phyloP scores from a whole-genome alignment of 1,284 basidiomycete species.

The Ustilago nuda region DNA sequence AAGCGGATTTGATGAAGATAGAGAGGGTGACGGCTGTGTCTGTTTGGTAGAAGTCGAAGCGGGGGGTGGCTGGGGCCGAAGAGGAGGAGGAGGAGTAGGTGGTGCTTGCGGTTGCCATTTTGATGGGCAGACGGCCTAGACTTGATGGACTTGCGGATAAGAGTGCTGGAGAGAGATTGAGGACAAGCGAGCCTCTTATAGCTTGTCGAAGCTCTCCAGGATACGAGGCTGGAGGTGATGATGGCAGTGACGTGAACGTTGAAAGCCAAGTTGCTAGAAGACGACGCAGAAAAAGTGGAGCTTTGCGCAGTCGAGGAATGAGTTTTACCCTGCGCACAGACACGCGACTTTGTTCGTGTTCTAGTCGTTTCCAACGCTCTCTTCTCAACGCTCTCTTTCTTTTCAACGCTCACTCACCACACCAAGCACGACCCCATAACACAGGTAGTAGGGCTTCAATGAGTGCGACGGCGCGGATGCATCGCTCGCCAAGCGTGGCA shows the following conservation, averaged over 20 bases:
- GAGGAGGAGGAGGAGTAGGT: constrained; percentile 8
- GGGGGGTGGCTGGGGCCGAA: constrained; percentile 20
- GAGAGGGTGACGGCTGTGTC: constrained; percentile 59
- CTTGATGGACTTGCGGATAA: not conserved
- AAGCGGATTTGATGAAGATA: constrained; percentile 60
- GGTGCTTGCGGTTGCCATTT: constrained; percentile 13
- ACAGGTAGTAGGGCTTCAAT: constrained; percentile 2
- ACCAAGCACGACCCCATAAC: too few relatives aligned
- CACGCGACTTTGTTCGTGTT: not conserved
- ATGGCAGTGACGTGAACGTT: constrained; percentile 7
- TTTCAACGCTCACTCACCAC: not conserved
- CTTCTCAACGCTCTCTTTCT: not conserved
- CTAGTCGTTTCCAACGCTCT: not conserved
- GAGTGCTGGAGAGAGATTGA: not conserved
- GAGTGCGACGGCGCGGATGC: constrained; percentile 16
- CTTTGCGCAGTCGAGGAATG: not conserved
- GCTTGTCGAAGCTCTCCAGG: not conserved
- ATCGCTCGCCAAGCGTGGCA: constrained; percentile 20
- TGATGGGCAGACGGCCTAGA: not conserved
- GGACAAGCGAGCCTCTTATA: not conserved
- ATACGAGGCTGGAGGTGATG: constrained; percentile 4
- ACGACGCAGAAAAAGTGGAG: constrained; percentile 1
- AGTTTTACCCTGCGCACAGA: not conserved
- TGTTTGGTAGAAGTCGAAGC: constrained; percentile 69
- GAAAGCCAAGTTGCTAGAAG: constrained; percentile 26